Evolutionary conservation across 768 basidiomycete species (phyloP).

Genomic region (Lyophyllum semitale): DNA sequence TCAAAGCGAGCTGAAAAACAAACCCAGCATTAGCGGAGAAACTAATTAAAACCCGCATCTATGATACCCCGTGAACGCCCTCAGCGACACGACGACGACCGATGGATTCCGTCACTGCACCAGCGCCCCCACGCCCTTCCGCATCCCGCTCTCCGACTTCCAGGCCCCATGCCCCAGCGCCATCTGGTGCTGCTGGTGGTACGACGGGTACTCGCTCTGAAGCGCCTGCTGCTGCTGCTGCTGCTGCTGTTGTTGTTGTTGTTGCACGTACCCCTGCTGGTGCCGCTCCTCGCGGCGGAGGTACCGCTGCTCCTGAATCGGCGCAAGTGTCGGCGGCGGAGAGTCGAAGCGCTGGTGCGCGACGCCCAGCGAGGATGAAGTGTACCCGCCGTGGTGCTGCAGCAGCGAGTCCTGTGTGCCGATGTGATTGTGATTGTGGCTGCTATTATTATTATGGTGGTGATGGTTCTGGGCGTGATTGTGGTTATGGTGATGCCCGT

Average conservation of each 20-base stretch:
- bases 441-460: neutral
- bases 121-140: constrained; percentile 42
- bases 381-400: neutral
- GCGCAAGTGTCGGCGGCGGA: constrained; percentile 57
- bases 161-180: constrained; percentile 42
- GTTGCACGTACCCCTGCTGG: constrained; percentile 11
- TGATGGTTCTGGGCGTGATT: too few relatives aligned
- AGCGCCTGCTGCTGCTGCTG: constrained; percentile 9
- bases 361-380: constrained; percentile 19
- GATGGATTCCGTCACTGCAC: constrained; percentile 25
- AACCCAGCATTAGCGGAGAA: too few relatives aligned
- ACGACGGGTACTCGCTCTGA: constrained; percentile 41
- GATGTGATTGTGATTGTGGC: neutral
- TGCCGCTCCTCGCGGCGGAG: constrained; percentile 36
- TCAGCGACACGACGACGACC: neutral
- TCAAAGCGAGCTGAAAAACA: too few relatives aligned
- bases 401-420: too few relatives aligned
- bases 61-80: too few relatives aligned
- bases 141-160: constrained; percentile 47
- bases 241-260: neutral
- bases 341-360: constrained; percentile 43
- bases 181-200: constrained; percentile 43
- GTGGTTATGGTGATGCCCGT: too few relatives aligned
- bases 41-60: neutral
- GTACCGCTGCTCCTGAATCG: constrained; percentile 47